Base-by-base conservation (phyloP, 2,329 filamentous ascomycete genomes). In the Exserohilum rostratum region DNA sequence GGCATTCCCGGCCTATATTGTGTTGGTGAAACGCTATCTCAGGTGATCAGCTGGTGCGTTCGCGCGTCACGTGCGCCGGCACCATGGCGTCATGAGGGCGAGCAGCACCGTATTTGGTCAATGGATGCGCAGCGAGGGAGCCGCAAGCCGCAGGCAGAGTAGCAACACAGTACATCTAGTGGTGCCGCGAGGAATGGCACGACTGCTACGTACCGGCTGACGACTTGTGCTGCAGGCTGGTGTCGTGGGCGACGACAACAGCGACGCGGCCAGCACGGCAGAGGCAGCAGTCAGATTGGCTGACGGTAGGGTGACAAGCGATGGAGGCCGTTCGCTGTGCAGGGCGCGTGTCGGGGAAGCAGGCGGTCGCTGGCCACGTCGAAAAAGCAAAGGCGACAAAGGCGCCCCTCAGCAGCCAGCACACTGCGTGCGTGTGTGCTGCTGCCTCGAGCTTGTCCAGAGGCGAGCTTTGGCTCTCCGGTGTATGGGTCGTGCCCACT, bases 401-500 rank as follows among this genome's bases (percentile, higher is more conserved):
- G 22, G 22, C 22, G 22, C 4, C 22, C 22, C 4, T 4, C 22
- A 5, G 22, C 4, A 4, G 22, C 22, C 4, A 25, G 22, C 33
- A 35, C 12, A 15, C 33, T n/a, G n/a, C 9, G 18, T 6, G 12
- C 4, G 39, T 25, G 40, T 45, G 33, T 39, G 46, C 46, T 39
- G n/a, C 27, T 33, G 30, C 20, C 27, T 33, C 18, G 17, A 22
- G n/a, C n/a, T n/a, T n/a, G n/a, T n/a, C n/a, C n/a, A n/a, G 12
- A 37, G 27, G 34, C 34, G 34, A 50, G 47, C 42, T 43, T 30
- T 51, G 53, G 46, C 25, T 40, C 27, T 52, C 53, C 53, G 53
- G 53, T 55, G 53, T 46, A 51, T 42, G 35, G 40, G 35, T 46
- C 48, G 44, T 38, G 43, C 18, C 31, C 43, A 46, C 30, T 35